Evolutionary conservation across 2,329 filamentous ascomycete genomes (phyloP).

Genomic region (Xylariaceae sp.): DNA sequence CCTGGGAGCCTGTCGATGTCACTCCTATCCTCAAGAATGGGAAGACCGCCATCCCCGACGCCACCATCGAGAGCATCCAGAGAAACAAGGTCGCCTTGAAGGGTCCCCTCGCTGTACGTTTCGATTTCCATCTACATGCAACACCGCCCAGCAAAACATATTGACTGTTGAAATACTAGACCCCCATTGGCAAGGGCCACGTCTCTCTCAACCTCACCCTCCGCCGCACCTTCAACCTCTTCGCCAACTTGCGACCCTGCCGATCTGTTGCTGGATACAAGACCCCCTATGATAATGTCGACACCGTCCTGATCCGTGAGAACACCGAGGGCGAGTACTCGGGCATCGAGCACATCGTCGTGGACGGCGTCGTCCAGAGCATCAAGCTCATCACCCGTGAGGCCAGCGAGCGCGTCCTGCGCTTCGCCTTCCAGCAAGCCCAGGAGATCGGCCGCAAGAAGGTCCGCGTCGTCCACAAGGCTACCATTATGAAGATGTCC

Average conservation of each 20-base stretch:
- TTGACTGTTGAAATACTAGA: slow-evolving; percentile 47
- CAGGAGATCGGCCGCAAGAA: slow-evolving; percentile 90
- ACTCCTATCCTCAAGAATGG: slow-evolving; percentile 91
- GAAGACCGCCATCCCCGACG: slow-evolving; percentile 90
- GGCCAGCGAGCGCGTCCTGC: slow-evolving; percentile 90
- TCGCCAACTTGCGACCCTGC: slow-evolving; percentile 98
- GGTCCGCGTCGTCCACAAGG: slow-evolving; percentile 98
- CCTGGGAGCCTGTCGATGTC: slow-evolving; percentile 97
- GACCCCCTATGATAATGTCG: slow-evolving; percentile 95
- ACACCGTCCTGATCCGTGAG: slow-evolving; percentile 97
- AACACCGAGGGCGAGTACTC: slow-evolving; percentile 99
- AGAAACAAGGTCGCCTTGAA: slow-evolving; percentile 98
- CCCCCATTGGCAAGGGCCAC: slow-evolving; percentile 96
- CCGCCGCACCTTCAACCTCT: slow-evolving; percentile 98
- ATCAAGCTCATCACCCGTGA: slow-evolving; percentile 99
- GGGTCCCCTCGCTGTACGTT: slow-evolving; percentile 86
- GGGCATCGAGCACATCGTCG: slow-evolving; percentile 96
- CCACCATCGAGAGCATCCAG: slow-evolving; percentile 88
- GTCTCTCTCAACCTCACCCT: slow-evolving; percentile 98
- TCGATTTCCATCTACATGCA: neutral
- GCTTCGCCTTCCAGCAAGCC: slow-evolving; percentile 98
- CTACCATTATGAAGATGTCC: slow-evolving; percentile 99
- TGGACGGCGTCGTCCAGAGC: slow-evolving; percentile 96
- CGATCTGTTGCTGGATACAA: slow-evolving; percentile 96
- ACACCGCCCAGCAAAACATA: neutral